phyloP scores from a whole-genome alignment of 1,284 basidiomycete genomes.

The Golubevia pallescens region DNA sequence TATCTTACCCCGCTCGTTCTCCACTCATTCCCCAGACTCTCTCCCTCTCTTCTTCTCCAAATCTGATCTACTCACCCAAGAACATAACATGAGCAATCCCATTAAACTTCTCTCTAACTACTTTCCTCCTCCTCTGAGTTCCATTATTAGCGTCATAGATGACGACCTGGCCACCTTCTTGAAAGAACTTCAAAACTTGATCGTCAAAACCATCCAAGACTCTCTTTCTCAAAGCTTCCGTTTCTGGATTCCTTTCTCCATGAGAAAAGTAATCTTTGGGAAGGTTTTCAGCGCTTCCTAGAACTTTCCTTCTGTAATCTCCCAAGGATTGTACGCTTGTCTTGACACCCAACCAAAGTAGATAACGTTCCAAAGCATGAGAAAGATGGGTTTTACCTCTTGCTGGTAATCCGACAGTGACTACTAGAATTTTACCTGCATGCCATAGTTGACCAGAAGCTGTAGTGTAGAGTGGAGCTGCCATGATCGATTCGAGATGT shows the following conservation, averaged over 20 bases:
- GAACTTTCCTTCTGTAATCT: conserved; percentile 86
- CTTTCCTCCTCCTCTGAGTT: conserved; percentile 73
- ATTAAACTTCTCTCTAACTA: conserved; percentile 82
- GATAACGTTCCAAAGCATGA: conserved; percentile 89
- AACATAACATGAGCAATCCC: conserved; percentile 89
- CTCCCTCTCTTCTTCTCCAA: too few relatives aligned
- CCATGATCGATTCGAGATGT: not conserved
- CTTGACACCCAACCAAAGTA: conserved; percentile 97
- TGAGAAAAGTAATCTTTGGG: conserved; percentile 90
- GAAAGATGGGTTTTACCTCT: conserved; percentile 96
- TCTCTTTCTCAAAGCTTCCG: conserved; percentile 75
- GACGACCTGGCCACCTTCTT: conserved; percentile 83
- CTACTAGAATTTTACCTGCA: conserved; percentile 90
- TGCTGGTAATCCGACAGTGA: conserved; percentile 84
- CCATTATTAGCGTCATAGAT: conserved; percentile 99
- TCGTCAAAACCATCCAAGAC: conserved; percentile 84
- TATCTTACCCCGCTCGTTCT: not conserved
- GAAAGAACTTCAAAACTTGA: conserved; percentile 87
- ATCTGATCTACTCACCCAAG: conserved; percentile 80
- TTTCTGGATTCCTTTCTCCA: conserved; percentile 78
- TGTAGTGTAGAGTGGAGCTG: conserved; percentile 52
- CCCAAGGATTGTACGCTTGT: conserved; percentile 92
- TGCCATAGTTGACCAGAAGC: conserved; percentile 79
- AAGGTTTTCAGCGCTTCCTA: conserved; percentile 85
- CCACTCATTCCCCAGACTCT: not conserved